Conservation (phyloP, 805 yeast genomes). For the Wickerhamiella alocasiicola region DNA sequence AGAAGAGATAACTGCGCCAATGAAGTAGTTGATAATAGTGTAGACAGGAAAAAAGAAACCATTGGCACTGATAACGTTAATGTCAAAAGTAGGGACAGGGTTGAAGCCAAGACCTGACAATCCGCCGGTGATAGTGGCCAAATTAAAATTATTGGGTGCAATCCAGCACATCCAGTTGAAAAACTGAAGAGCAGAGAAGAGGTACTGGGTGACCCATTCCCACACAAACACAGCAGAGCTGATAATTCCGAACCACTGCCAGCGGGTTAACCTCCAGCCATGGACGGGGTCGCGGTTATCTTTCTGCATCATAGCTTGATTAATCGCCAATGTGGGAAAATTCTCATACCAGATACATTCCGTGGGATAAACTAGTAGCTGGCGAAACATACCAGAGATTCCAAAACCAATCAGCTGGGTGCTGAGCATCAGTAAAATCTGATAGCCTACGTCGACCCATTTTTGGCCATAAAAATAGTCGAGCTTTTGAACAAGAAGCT, state of each 20-base stretch:
- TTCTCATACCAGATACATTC: constrained; percentile 35
- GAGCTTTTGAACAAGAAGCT: constrained; percentile 23
- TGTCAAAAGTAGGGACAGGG: constrained; percentile 30
- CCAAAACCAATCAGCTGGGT: constrained; percentile 43
- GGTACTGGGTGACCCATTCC: constrained; percentile 58
- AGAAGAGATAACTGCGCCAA: constrained; percentile 23
- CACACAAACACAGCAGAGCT: constrained; percentile 37
- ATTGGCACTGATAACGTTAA: constrained; percentile 37
- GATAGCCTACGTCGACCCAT: constrained; percentile 34
- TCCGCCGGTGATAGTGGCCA: constrained; percentile 54
- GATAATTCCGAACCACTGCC: constrained; percentile 36
- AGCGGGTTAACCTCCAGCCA: constrained; percentile 51
- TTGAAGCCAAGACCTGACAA: constrained; percentile 39
- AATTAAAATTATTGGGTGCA: constrained; percentile 39
- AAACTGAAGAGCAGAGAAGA: constrained; percentile 48
- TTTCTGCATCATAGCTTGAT: constrained; percentile 27
- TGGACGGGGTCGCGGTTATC: constrained; percentile 29
- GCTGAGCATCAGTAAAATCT: constrained; percentile 33
- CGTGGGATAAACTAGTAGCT: constrained; percentile 35
- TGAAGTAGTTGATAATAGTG: constrained; percentile 24
- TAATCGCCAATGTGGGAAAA: constrained; percentile 47
- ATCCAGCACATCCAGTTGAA: constrained; percentile 59
- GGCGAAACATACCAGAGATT: constrained; percentile 45
- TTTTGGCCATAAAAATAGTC: constrained; percentile 23
- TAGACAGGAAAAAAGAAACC: constrained; percentile 30